These are phyloP conservation scores for Thymus mandschuricus DNA, from an alignment of 257 asterid genomes.

Conservation along the genomic window DNA sequence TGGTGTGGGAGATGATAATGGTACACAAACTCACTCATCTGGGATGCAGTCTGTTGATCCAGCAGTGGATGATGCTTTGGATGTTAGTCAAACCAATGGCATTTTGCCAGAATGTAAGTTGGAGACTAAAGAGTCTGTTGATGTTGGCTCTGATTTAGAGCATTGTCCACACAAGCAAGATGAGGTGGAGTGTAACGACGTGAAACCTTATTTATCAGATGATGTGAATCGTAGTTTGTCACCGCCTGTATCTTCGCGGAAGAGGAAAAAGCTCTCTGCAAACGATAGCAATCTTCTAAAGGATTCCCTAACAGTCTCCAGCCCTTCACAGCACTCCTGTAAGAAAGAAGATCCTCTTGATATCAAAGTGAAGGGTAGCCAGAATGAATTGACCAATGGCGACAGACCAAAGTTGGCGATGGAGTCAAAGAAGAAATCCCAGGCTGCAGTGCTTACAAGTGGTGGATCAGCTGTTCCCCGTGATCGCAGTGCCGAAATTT, in stretches of 20 bases:
- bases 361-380: constrained; percentile 39
- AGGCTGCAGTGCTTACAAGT: constrained; percentile 40
- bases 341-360: constrained; percentile 41
- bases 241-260: constrained; percentile 38
- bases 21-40: constrained; percentile 44
- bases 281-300: constrained; percentile 34
- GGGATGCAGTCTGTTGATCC: constrained; percentile 46
- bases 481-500: constrained; percentile 39
- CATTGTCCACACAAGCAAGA: constrained; percentile 51
- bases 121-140: constrained; percentile 46
- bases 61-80: constrained; percentile 44
- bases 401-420: constrained; percentile 40
- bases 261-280: constrained; percentile 38
- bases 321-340: constrained; percentile 35
- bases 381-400: constrained; percentile 57
- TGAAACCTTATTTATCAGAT: constrained; percentile 35
- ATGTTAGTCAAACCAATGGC: constrained; percentile 38
- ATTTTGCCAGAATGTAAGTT: constrained; percentile 31
- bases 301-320: constrained; percentile 40
- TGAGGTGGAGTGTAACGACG: constrained; percentile 40
- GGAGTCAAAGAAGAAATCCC: constrained; percentile 50
- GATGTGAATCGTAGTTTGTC: constrained; percentile 40
- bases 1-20: constrained; percentile 47
- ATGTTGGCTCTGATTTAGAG: constrained; percentile 46
- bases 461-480: constrained; percentile 41